Percentiles rank a stretch among this genome's conserved stretches.
These are phyloP conservation scores for Eustoma russellianum DNA, from an alignment of 257 asterid genomes.

Conservation along the genomic window DNA sequence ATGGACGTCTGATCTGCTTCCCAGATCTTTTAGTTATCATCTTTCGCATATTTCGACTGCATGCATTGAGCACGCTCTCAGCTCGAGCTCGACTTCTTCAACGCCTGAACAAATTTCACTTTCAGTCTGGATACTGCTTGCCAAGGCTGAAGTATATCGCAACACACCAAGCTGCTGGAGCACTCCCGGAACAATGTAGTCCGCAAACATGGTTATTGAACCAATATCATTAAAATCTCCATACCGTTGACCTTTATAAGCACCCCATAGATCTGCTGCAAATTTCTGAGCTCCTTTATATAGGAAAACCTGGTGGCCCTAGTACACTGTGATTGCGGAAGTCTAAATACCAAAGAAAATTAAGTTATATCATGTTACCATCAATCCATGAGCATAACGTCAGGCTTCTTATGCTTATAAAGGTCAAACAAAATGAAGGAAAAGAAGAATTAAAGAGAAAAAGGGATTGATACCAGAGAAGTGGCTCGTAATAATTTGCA, in stretches of 20 bases:
- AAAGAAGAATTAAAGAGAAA: constrained; percentile 5
- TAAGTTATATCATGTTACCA: not conserved
- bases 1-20: constrained; percentile 47
- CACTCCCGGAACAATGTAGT: constrained; percentile 93
- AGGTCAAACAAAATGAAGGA: not conserved
- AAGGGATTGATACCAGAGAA: constrained; percentile 57
- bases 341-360: constrained; percentile 30
- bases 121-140: constrained; percentile 34
- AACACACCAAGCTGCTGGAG: constrained; percentile 86
- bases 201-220: constrained; percentile 89
- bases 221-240: constrained; percentile 72
- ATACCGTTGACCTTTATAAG: constrained; percentile 81
- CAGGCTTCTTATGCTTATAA: constrained; percentile 10
- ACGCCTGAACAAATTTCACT: constrained; percentile 68
- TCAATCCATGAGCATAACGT: not conserved
- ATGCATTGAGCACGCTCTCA: constrained; percentile 81
- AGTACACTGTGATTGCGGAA: constrained; percentile 90
- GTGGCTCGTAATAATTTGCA: constrained; percentile 68
- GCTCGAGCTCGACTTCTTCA: constrained; percentile 93
- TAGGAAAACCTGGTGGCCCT: constrained; percentile 92
- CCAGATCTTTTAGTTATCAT: constrained; percentile 49
- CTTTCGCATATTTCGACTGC: constrained; percentile 92
- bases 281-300: constrained; percentile 98
- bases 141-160: constrained; percentile 51
- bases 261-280: constrained; percentile 97